Base-by-base conservation (phyloP, 495 filamentous ascomycete species). In the Neurospora sp. region DNA sequence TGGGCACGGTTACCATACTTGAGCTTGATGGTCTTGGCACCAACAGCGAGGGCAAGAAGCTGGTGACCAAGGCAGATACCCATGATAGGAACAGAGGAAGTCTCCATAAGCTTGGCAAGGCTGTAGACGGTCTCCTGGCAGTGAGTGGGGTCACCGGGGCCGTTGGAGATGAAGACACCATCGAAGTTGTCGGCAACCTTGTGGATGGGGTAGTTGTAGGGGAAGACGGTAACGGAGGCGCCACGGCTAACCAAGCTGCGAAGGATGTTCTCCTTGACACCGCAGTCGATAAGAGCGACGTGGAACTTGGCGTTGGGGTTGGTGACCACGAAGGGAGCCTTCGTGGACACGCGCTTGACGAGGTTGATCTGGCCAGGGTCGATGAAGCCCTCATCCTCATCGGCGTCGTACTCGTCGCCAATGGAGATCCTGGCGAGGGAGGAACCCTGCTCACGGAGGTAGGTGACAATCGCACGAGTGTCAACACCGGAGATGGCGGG, bases 231-330 rank as follows among this genome's bases (percentile, higher is more conserved):
- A 69, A 97, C 91, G 75, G 90, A 93, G 49, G 93, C 90, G 37
- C 95, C 96, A 40, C 96, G 93, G 82, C 85, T 87, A 75, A 98
- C 95, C 75, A 99, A 86, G 80, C 92, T 95, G 76, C 96, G 92
- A 70, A 99, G 90, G 81, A 99, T 99, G 86, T 98, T 99, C 88
- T 99, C 96, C 88, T 99, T 99, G 74, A 99, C 96, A 83, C 96
- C 96, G 81, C 96, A 99, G 84, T 99, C 96, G 81, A 99, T 91
- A 73, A 99, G 88, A 41, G 95, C 96, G 78, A 99, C 89, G 84
- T 99, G 96, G 82, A 91, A 89, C 80, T 92, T 90, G 74, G 95
- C 93, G 76, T 88, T 86, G 54, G 89, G 87, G 41, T 93, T 92
- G 75, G 90, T 89, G 74, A 98, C 91, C 79, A 97, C 95, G 87